A percentile compares a stretch with the other conserved stretches of the same genome.
Conservation (phyloP, 139 green algal genomes). For the Closterium sp. region DNA sequence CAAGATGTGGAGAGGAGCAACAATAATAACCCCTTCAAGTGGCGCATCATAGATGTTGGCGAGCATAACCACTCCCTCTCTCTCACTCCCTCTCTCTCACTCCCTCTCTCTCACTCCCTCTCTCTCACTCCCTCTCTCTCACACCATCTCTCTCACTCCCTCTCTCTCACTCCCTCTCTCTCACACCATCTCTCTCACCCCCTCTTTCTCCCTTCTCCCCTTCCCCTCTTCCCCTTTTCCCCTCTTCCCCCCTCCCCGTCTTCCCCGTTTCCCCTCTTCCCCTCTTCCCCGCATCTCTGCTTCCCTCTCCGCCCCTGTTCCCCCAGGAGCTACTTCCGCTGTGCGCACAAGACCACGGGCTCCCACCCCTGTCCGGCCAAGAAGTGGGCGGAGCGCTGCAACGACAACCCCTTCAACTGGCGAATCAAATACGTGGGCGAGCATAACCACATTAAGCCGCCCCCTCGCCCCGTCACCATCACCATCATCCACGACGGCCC, state of each 20-base stretch:
- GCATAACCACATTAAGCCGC: constrained; percentile 19
- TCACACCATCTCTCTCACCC: no score
- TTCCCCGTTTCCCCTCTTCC: neutral
- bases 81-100: no score
- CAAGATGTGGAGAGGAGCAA: constrained; percentile 31
- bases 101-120: neutral
- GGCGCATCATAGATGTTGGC: neutral
- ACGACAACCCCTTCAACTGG: constrained; percentile 21
- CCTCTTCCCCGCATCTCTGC: neutral
- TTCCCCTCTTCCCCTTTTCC: no score
- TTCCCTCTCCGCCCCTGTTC: neutral
- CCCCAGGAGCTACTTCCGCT: constrained; percentile 28
- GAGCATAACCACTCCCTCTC: constrained; percentile 5
- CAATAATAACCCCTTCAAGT: constrained; percentile 17
- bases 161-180: no score
- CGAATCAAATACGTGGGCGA: constrained; percentile 16
- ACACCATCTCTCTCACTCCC: no score
- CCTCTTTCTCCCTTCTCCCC: no score
- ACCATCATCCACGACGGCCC: neutral
- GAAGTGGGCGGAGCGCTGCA: constrained; percentile 28
- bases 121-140: no score
- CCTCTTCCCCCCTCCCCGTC: no score
- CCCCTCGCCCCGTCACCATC: neutral
- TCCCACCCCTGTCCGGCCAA: neutral
- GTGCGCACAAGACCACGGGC: neutral